Conservation (phyloP, 192 early-diverging fungal genomes). For the Coemansia javaensis region DNA sequence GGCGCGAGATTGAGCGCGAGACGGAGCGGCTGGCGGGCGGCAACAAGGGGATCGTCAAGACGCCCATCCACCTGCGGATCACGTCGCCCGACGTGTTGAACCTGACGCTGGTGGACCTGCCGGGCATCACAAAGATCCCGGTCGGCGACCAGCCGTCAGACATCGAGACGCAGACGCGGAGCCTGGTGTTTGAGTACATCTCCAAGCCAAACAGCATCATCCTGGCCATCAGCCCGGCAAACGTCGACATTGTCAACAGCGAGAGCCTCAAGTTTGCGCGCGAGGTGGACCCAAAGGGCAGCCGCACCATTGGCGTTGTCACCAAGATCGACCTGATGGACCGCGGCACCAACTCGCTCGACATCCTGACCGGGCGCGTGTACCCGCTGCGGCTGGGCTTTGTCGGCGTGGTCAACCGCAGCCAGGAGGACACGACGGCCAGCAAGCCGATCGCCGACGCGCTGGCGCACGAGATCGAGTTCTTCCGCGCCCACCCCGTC, state of each 20-base stretch:
- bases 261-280: constrained; percentile 83
- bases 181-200: constrained; percentile 72
- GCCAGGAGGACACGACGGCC: constrained; percentile 71
- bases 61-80: constrained; percentile 74
- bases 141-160: constrained; percentile 78
- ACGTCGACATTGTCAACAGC: constrained; percentile 76
- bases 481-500: constrained; percentile 67
- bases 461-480: constrained; percentile 60
- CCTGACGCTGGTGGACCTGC: constrained; percentile 78
- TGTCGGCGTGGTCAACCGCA: constrained; percentile 77
- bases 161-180: constrained; percentile 76
- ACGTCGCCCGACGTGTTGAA: constrained; percentile 69
- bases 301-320: constrained; percentile 72
- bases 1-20: constrained; percentile 74
- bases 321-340: constrained; percentile 87
- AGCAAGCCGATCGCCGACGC: constrained; percentile 71
- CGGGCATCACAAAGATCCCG: constrained; percentile 73
- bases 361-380: constrained; percentile 70
- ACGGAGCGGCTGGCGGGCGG: constrained; percentile 71
- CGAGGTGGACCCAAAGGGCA: constrained; percentile 76
- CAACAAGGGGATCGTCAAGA: constrained; percentile 74
- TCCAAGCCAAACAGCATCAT: constrained; percentile 81
- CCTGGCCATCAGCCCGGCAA: constrained; percentile 76
- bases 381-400: constrained; percentile 76
- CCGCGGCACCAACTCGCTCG: constrained; percentile 74